Conservation (phyloP, 2,329 filamentous ascomycete genomes). For the Alternaria viburni region DNA sequence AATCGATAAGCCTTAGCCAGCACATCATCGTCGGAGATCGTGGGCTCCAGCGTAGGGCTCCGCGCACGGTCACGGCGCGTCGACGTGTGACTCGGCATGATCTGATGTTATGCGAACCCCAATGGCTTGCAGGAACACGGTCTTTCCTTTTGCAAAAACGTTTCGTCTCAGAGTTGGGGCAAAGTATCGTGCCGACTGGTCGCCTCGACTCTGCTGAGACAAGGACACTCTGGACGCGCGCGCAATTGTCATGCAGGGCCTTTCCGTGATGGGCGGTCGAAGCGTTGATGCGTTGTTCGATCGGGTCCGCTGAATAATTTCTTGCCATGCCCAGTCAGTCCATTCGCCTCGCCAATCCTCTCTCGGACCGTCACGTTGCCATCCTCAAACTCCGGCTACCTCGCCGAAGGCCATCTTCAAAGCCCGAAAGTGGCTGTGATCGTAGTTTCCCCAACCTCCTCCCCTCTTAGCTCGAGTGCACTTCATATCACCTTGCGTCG, state of each 20-base stretch:
- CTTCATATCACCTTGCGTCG: neutral
- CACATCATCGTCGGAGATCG: neutral
- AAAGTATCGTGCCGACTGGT: neutral
- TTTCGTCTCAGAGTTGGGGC: slow-evolving; percentile 23
- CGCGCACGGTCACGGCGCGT: slow-evolving; percentile 10
- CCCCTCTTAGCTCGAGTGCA: neutral
- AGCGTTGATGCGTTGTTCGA: slow-evolving; percentile 18
- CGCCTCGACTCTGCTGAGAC: neutral
- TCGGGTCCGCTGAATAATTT: slow-evolving; percentile 5
- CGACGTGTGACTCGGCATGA: slow-evolving; percentile 22
- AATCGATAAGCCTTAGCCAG: neutral
- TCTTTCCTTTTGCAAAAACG: slow-evolving; percentile 11
- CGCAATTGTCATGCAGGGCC: slow-evolving; percentile 15
- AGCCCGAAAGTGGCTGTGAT: neutral
- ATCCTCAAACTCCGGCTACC: neutral
- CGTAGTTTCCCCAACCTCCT: neutral
- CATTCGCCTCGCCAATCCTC: slow-evolving; percentile 9
- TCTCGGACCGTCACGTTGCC: neutral
- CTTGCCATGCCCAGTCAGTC: slow-evolving; percentile 1
- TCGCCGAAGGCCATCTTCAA: neutral
- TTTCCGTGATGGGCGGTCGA: slow-evolving; percentile 3
- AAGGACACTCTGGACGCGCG: neutral
- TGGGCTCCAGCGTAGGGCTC: neutral
- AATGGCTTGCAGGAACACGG: slow-evolving; percentile 23
- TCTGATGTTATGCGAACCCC: slow-evolving; percentile 21